A percentile compares a stretch with the other conserved stretches of the same genome.
phyloP scores from a whole-genome alignment of 176 grass and related monocot species.

The Cenchrus fungigraminus region DNA sequence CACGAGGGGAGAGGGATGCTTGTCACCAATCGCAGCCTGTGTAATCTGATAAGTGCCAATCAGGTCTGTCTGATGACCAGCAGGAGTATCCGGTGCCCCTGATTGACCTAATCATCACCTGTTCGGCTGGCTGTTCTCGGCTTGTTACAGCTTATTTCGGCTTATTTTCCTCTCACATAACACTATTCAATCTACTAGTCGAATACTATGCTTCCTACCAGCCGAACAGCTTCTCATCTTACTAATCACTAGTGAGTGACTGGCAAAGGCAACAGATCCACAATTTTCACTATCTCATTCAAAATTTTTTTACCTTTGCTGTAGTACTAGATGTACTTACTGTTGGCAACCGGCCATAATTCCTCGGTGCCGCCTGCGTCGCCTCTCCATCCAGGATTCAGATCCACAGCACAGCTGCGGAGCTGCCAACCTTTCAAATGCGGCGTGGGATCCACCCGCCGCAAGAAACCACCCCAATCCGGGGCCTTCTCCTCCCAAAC shows the following conservation, averaged over 20 bases:
- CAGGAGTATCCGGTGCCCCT: neutral
- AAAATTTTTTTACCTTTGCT: neutral
- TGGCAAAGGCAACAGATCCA: no score
- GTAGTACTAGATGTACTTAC: no score
- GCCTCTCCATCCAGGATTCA: neutral
- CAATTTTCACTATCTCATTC: neutral
- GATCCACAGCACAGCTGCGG: conserved; percentile 6
- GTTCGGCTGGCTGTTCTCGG: no score
- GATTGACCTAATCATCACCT: neutral
- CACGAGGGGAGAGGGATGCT: neutral
- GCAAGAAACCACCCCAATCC: conserved; percentile 17
- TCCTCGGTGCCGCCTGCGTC: neutral
- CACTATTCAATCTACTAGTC: no score
- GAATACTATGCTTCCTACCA: no score
- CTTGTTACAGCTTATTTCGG: no score
- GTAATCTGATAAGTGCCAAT: neutral
- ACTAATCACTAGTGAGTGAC: no score
- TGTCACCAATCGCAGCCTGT: neutral
- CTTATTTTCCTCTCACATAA: no score
- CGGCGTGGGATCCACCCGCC: neutral
- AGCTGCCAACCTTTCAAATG: neutral
- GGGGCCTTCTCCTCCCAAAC: neutral
- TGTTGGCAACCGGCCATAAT: neutral
- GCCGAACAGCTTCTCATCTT: no score
- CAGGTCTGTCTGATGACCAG: neutral